phyloP scores from a whole-genome alignment of 2,329 filamentous ascomycete genomes.

The Cladosporium sp. region DNA sequence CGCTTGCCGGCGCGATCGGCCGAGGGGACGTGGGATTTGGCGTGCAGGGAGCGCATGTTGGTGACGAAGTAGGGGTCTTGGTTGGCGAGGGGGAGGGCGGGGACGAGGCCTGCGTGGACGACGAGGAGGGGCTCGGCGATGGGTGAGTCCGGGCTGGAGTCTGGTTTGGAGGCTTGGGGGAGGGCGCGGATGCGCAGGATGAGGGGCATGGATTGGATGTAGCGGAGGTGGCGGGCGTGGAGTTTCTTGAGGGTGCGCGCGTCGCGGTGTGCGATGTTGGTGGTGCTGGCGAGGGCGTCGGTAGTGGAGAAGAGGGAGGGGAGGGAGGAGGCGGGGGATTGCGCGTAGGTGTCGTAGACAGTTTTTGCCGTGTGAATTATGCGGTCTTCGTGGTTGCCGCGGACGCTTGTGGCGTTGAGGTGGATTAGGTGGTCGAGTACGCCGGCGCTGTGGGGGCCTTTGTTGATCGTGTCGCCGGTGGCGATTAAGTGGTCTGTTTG shows the following conservation, averaged over 20 bases:
- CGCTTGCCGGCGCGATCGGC: slow-evolving; percentile 25
- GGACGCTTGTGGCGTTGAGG: slow-evolving; percentile 72
- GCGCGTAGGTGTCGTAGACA: slow-evolving; percentile 2
- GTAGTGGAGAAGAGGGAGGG: neutral
- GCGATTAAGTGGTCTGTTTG: slow-evolving; percentile 70
- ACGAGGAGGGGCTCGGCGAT: slow-evolving; percentile 59
- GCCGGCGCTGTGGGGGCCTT: slow-evolving; percentile 77
- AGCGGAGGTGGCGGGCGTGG: slow-evolving; percentile 28
- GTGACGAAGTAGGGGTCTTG: slow-evolving; percentile 80
- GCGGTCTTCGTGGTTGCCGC: slow-evolving; percentile 90
- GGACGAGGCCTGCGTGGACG: slow-evolving; percentile 83
- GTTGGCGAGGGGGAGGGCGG: slow-evolving; percentile 63
- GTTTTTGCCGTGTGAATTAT: slow-evolving; percentile 54
- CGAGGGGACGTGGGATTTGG: slow-evolving; percentile 56
- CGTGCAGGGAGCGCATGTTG: slow-evolving; percentile 82
- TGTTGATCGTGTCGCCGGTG: slow-evolving; percentile 75
- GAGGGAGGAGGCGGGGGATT: slow-evolving; percentile 1
- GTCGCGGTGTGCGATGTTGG: slow-evolving; percentile 22
- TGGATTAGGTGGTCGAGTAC: slow-evolving; percentile 72
- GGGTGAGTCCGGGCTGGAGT: slow-evolving; percentile 49
- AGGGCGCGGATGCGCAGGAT: slow-evolving; percentile 33
- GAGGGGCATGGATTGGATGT: slow-evolving; percentile 32
- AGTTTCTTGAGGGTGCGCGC: slow-evolving; percentile 25
- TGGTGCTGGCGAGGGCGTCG: slow-evolving; percentile 8
- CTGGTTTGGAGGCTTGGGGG: slow-evolving; percentile 21